Base-by-base conservation (phyloP, 352 stramenopile species). In the Globisporangium cystogenes region DNA sequence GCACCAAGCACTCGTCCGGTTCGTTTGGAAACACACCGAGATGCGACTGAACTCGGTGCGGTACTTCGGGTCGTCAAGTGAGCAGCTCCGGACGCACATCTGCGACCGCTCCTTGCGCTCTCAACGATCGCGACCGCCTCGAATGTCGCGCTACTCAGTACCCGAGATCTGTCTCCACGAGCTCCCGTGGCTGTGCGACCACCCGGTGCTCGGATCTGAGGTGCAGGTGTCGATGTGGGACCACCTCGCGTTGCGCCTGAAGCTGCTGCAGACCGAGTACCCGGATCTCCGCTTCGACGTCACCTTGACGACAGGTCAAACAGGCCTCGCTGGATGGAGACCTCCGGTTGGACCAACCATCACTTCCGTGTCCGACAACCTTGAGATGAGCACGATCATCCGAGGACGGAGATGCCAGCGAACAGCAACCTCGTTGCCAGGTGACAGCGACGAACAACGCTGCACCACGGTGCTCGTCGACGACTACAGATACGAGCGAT, bases 401-500 rank as follows among this genome's bases (percentile, higher is more conserved):
- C 57, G 70, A 11, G 70, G 70, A 0, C 69, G 53, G 18, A 57
- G 31, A 16, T 76, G 70, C 23, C n/a, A 37, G 20, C 31, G 26
- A 31, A 24, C 18, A n/a, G 29, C 29, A 35, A 35, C 8, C 16
- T 27, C 18, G n/a, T 1, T 0, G 12, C 42, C 4, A 12, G 47
- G 1, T n/a, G n/a, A n/a, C n/a, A n/a, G n/a, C 45, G 8, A 33
- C 7, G 23, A 14, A 26, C 8, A 41, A 1, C 24, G n/a, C 18
- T 79, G 67, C 36, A 45, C 33, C 12, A 80, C 72, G 0, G 51
- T 78, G 0, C 62, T 78, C 24, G 45, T 80, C 12, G 72, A 83
- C 41, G 72, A 83, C 49, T 84, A 77, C 16, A 67, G 78, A 35
- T 89, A 86, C 27, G 72, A 85, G 35, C 66, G 73, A 1, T 57